A percentile compares a stretch with the other conserved stretches of the same genome.
Evolutionary conservation across 2,329 filamentous ascomycete species (phyloP).

Genomic region (Metarhizium anisopliae): DNA sequence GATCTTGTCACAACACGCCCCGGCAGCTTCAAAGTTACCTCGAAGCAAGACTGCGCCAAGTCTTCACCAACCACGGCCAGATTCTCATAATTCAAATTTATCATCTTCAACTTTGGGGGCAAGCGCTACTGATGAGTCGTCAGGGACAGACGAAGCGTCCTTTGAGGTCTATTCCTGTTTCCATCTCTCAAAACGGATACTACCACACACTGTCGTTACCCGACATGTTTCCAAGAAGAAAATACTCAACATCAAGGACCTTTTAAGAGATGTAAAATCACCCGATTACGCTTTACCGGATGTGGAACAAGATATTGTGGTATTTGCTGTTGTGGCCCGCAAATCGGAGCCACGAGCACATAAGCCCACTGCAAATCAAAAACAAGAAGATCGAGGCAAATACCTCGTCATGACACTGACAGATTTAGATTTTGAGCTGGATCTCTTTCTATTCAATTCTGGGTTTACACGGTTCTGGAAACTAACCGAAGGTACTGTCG

Average conservation of each 20-base stretch:
- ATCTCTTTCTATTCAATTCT: slow-evolving; percentile 84
- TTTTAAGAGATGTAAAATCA: slow-evolving; percentile 71
- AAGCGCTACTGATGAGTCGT: slow-evolving; percentile 7
- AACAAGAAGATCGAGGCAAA: slow-evolving; percentile 57
- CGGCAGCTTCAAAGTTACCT: slow-evolving; percentile 20
- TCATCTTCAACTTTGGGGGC: slow-evolving; percentile 1
- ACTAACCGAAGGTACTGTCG: slow-evolving; percentile 77
- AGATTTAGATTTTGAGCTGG: slow-evolving; percentile 83
- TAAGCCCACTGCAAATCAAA: slow-evolving; percentile 33
- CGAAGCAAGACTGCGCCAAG: slow-evolving; percentile 36
- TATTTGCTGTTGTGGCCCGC: slow-evolving; percentile 78
- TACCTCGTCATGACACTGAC: slow-evolving; percentile 89
- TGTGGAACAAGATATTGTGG: slow-evolving; percentile 78
- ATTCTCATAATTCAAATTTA: slow-evolving; percentile 11
- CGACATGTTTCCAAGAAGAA: slow-evolving; percentile 73
- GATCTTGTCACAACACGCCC: slow-evolving; percentile 32
- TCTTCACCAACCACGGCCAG: slow-evolving; percentile 10
- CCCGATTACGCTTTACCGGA: slow-evolving; percentile 76
- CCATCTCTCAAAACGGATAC: slow-evolving; percentile 72
- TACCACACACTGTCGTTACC: slow-evolving; percentile 72
- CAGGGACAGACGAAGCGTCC: slow-evolving; percentile 29
- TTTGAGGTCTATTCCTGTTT: slow-evolving; percentile 83
- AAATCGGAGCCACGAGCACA: slow-evolving; percentile 73
- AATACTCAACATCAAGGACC: slow-evolving; percentile 66
- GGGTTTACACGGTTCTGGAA: slow-evolving; percentile 94